phyloP scores from a whole-genome alignment of 2,329 filamentous ascomycete species.

The Hypoxylon sp. region DNA sequence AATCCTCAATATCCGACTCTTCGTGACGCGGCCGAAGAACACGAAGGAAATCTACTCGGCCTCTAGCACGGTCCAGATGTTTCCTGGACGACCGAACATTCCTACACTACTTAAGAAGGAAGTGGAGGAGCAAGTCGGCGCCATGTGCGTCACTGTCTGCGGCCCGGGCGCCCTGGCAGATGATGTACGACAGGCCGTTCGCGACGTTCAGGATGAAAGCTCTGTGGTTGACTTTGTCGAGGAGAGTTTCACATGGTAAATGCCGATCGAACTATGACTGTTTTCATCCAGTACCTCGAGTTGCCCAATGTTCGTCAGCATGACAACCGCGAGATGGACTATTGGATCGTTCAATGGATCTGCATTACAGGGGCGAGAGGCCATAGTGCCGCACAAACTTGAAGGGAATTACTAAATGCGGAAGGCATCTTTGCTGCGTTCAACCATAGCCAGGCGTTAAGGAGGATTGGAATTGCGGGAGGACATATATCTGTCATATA shows the following conservation, averaged over 20 bases:
- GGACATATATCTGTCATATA: constrained; percentile 15
- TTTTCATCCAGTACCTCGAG: neutral
- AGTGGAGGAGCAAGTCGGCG: constrained; percentile 83
- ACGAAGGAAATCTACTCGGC: constrained; percentile 84
- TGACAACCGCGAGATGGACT: neutral
- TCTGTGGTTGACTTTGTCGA: constrained; percentile 80
- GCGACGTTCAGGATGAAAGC: constrained; percentile 70
- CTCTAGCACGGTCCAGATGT: constrained; percentile 88
- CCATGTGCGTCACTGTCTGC: constrained; percentile 88
- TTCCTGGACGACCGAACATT: constrained; percentile 88
- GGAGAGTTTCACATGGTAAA: constrained; percentile 79
- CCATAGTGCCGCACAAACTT: neutral
- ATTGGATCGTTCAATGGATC: neutral
- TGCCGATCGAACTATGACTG: neutral
- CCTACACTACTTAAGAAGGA: constrained; percentile 84
- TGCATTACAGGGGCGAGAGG: neutral
- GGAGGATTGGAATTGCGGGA: constrained; percentile 3
- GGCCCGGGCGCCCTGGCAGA: constrained; percentile 81
- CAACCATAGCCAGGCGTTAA: constrained; percentile 37
- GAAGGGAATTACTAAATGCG: neutral
- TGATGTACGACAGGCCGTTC: constrained; percentile 78
- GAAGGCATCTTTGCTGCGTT: constrained; percentile 13
- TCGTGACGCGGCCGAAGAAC: constrained; percentile 88
- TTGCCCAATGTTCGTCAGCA: neutral
- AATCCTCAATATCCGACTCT: constrained; percentile 86